Percentiles rank a stretch among this genome's conserved stretches.
These are phyloP conservation scores for Isoetes taiwanensis DNA, from an alignment of 75 land plant genomes.

Conservation along the genomic window DNA sequence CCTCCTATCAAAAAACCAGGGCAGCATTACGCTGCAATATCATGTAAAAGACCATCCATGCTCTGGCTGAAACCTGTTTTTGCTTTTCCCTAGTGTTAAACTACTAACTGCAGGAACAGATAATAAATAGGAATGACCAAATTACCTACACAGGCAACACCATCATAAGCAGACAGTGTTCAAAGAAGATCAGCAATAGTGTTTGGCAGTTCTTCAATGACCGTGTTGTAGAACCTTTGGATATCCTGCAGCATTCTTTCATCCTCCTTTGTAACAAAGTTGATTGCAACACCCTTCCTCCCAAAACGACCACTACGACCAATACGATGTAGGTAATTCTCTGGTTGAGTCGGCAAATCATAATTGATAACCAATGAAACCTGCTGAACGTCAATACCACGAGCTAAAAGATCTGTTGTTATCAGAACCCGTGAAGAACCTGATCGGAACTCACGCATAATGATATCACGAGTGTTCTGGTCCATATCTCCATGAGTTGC, in stretches of 20 bases:
- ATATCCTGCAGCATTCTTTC: conserved; percentile 63
- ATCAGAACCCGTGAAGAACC: conserved; percentile 46
- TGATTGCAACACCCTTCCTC: conserved; percentile 57
- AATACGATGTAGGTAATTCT: conserved; percentile 56
- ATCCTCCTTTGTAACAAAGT: conserved; percentile 40
- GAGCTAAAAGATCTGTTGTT: conserved; percentile 48
- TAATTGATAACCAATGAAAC: conserved; percentile 58
- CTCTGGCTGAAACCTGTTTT: too few species aligned
- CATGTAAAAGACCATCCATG: too few species aligned
- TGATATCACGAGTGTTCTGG: conserved; percentile 49
- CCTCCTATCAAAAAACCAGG: too few species aligned
- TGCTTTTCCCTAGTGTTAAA: too few species aligned
- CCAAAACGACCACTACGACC: conserved; percentile 56
- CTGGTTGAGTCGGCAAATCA: conserved; percentile 55
- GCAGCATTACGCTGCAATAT: too few species aligned
- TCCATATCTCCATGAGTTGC: conserved; percentile 53
- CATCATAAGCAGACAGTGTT: background rate
- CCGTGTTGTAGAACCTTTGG: conserved; percentile 52
- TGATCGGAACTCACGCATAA: conserved; percentile 44
- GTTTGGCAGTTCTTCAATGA: conserved; percentile 41
- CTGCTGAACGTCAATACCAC: conserved; percentile 63
- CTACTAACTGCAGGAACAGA: too few species aligned
- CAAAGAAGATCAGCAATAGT: conserved; percentile 28
- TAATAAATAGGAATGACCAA: too few species aligned
- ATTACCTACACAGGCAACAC: background rate